Base-by-base conservation (phyloP, 805 yeast genomes). In the Starmerella bombicola region DNA sequence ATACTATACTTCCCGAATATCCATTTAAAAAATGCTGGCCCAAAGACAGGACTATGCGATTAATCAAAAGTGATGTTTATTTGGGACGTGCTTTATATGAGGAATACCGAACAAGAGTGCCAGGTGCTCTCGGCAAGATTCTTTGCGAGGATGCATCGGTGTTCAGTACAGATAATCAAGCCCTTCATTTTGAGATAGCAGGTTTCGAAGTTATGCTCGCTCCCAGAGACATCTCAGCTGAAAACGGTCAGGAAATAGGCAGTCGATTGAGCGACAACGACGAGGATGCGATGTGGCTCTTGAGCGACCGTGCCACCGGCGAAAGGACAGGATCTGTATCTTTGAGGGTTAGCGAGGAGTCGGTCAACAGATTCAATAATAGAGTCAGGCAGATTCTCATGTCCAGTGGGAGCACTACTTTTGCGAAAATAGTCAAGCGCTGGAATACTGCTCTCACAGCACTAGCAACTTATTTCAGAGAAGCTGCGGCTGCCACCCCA, bases 371-470 rank as follows among this genome's bases (percentile, higher is more conserved):
- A 34, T 91, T 91, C 64, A 76, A 80, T 49, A 81, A 80, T 55
- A 69, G 93, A 40, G 78, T 91, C 30, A 70, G 95, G 24, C 95
- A 88, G 54, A 76, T 91, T 37, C 67, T 91, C 51, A 82, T 91
- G 95, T 78, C 95, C 2, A 80, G 96, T 0, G 98, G 98, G 0
- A 82, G 95, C 0, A 78, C 95, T 0, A 83, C 99, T 0, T 91
- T 91, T 59, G 80, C 95, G 0, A 91, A 85, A 57, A 80, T 86
- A 43, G 95, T 94, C 2, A 78, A 86, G 30, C 84, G 84, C 54
- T 91, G 99, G 99, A 91, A 91, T 55, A 83, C 95, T 2, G 85
- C 95, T 0, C 63, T 91, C 39, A 72, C 86, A 38, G 71, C 97
- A 0, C 63, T 91, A 26, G 86, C 85, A 54, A 74, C 95, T 0